Conservation (phyloP, 1,284 basidiomycete species). For the Somion occarium region DNA sequence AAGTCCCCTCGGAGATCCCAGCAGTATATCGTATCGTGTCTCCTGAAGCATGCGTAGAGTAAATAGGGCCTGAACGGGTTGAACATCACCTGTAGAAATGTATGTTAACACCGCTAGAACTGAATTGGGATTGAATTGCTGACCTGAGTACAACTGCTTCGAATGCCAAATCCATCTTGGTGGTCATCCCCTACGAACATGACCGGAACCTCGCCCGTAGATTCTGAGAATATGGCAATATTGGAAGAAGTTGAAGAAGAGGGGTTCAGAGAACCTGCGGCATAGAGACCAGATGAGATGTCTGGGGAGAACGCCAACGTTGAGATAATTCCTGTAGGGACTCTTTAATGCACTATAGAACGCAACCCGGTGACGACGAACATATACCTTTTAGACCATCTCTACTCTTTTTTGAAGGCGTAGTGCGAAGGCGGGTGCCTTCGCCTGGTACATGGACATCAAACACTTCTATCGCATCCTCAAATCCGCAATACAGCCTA, state of each 20-base stretch:
- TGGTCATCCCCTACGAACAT: conserved; percentile 50
- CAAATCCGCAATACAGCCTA: conserved; percentile 87
- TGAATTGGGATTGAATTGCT: conserved; percentile 8
- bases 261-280: conserved; percentile 62
- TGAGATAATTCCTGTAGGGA: conserved; percentile 72
- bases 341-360: not conserved
- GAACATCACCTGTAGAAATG: conserved; percentile 63
- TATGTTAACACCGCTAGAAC: not conserved
- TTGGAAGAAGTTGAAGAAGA: conserved; percentile 50
- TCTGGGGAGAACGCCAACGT: conserved; percentile 71
- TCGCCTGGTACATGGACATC: conserved; percentile 71
- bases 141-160: conserved; percentile 72
- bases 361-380: not conserved
- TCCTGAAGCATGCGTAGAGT: conserved; percentile 76
- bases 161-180: conserved; percentile 35
- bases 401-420: conserved; percentile 72
- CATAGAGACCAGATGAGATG: conserved; percentile 56
- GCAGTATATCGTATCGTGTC: conserved; percentile 57
- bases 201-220: conserved; percentile 46
- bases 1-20: conserved; percentile 78
- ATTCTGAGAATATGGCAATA: conserved; percentile 73
- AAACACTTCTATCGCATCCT: conserved; percentile 87
- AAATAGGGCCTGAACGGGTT: conserved; percentile 69
- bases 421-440: conserved; percentile 71
- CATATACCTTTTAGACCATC: conserved; percentile 77